Base-by-base conservation (phyloP, 257 asterid species). In the Solanum rostratum region DNA sequence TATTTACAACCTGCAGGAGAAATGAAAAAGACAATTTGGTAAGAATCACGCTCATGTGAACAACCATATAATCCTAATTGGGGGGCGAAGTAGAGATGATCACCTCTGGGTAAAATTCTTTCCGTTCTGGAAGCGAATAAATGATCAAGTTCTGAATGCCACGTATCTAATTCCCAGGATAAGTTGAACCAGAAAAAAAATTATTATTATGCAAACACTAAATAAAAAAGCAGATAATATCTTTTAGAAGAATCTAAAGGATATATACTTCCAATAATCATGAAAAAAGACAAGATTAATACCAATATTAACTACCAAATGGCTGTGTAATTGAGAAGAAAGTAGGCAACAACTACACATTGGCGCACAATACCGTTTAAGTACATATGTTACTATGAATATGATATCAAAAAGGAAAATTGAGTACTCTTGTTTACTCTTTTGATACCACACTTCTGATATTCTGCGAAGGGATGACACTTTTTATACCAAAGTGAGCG, bases 101-200 rank as follows among this genome's bases (percentile, higher is more conserved):
- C 79, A 96, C 99, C 99, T 96, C 97, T 11, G 98, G 96, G 90
- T 96, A 96, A 88, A 96, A 93, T 85, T 96, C 98, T 88, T 93
- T 95, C 80, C 98, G 89, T 92, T 96, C 98, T 8, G 99, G 99
- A 84, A 95, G 91, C 59, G 99, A 96, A 87, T 93, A 96, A 54
- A 96, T 79, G 43, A 96, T 92, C 85, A 95, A 88, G 84, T 92
- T 93, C 90, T 92, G 88, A 55, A 94, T 93, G 63, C 97, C 99
- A 49, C 98, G 97, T 79, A 96, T 96, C 99, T 96, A 86, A 27
- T 84, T 87, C 55, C 27, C 45, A 65, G 60, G 53, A 79, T 41
- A 37, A 43, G 43, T 27, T 20, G 50, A 57, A 60, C 62, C 37
- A 52, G 7, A 69, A 63, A 81, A 63, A 50, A 29, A 7, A 60